phyloP scores from a whole-genome alignment of 2,329 filamentous ascomycete genomes.

The Hymenoscyphus albidus region DNA sequence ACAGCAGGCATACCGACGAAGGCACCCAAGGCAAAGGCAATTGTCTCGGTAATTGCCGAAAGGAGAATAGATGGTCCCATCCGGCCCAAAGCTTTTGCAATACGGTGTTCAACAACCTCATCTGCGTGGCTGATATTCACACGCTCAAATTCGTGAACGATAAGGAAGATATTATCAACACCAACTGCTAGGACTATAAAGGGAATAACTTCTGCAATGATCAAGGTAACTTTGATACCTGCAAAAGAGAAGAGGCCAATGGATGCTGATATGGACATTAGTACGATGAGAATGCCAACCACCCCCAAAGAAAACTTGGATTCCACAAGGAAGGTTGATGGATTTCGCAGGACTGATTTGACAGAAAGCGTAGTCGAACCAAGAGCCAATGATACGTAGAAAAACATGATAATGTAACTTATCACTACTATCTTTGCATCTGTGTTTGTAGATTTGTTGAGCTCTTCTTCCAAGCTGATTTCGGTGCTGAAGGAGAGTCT shows the following conservation, averaged over 20 bases:
- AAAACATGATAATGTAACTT: conserved; percentile 98
- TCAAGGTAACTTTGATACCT: conserved; percentile 90
- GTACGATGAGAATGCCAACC: conserved; percentile 87
- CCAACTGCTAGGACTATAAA: conserved; percentile 95
- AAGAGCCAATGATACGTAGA: conserved; percentile 90
- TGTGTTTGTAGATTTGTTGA: conserved; percentile 97
- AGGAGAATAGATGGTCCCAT: conserved; percentile 97
- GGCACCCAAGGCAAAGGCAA: conserved; percentile 86
- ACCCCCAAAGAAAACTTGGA: conserved; percentile 97
- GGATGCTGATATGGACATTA: conserved; percentile 95
- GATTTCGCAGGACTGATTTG: conserved; percentile 74
- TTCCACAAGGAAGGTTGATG: conserved; percentile 80
- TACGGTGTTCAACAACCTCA: conserved; percentile 77
- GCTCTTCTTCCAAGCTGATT: conserved; percentile 87
- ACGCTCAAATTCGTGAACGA: conserved; percentile 95
- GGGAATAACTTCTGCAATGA: conserved; percentile 97
- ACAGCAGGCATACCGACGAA: conserved; percentile 98
- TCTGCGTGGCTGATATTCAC: conserved; percentile 91
- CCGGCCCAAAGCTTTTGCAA: conserved; percentile 83
- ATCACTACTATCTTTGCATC: conserved; percentile 95
- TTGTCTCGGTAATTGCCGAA: conserved; percentile 90
- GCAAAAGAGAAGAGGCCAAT: conserved; percentile 91
- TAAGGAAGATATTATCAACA: conserved; percentile 98
- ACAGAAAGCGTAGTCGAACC: conserved; percentile 81
- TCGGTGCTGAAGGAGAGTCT: conserved; percentile 93